Evolutionary conservation across 192 early-diverging fungal species (phyloP), one percentile per base, ranked within the genome.

Genomic region (Coemansia sp.): DNA sequence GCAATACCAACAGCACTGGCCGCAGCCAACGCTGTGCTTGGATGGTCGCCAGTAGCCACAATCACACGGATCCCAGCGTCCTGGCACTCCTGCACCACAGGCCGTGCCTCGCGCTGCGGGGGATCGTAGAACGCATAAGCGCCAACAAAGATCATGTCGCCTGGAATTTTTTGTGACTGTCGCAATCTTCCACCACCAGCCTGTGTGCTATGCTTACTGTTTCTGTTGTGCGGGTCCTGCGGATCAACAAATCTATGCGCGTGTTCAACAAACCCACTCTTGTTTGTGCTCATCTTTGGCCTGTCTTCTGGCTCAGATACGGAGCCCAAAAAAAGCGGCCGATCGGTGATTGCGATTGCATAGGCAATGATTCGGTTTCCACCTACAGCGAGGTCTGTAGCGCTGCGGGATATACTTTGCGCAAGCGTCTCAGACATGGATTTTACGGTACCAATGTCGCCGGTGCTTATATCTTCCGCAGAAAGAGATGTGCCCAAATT

Each of bases 51-150:
- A 4, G 82, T 76, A 9, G 77, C 73, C 9, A 84, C 45, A 47
- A 80, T 71, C 13, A 84, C 74, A 32, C 77, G 82, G 47, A 84
- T 76, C 3, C 82, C 82, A 7, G 77, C 70, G 21, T 72, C 71
- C 65, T 74, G 77, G 66, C 77, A 79, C 40, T 75, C 74, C 11
- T 63, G 66, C 16, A 84, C 45, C 44, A 71, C 73, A 19, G 69
- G 70, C 37, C 69, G 64, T 8, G 81, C 76, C n/a, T 71, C 76
- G n/a, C 61, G 65, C 48, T 76, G 77, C 40, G 74, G 70, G 16
- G 81, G 81, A 63, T 84, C 81, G 47, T 64, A 75, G 50, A 80
- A 80, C 1, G 77, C 81, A 66, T 80, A 74, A 2, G 81, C 74
- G 2, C 81, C 81, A 18, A 80, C 72, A 70, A 84, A 84, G 0